Evolutionary conservation across 1,284 basidiomycete species (phyloP).

Genomic region (Sanghuangporus weigelae): DNA sequence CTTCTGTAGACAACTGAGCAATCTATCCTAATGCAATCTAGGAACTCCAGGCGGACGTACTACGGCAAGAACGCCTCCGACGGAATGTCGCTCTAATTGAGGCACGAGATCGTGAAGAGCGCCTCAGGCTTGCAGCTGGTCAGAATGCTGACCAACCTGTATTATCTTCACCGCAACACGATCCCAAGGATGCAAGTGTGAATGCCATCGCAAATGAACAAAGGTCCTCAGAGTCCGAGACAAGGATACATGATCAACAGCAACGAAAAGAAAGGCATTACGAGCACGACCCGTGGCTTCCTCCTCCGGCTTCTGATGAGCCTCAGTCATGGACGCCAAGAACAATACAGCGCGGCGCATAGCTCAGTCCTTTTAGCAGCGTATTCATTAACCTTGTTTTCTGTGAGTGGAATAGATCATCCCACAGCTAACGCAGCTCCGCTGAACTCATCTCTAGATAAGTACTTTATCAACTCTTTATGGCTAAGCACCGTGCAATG

Average conservation of each 20-base stretch:
- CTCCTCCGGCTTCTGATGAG: conserved; percentile 9
- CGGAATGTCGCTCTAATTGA: conserved; percentile 23
- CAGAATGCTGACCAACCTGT: neutral
- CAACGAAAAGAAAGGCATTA: neutral
- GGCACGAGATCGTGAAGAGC: conserved; percentile 24
- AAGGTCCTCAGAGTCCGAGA: neutral
- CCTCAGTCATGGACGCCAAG: conserved; percentile 13
- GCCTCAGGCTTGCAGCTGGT: conserved; percentile 12
- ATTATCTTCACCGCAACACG: neutral
- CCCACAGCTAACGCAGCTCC: neutral
- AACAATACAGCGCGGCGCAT: conserved; percentile 7
- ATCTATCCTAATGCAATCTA: neutral
- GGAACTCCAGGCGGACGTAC: conserved; percentile 25
- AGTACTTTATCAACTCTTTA: too few relatives aligned
- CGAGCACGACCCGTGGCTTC: conserved; percentile 11
- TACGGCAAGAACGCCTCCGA: conserved; percentile 21
- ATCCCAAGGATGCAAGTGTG: neutral
- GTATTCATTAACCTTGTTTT: neutral
- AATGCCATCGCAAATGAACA: neutral
- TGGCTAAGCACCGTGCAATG: too few relatives aligned
- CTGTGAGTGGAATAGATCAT: neutral
- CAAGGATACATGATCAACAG: neutral
- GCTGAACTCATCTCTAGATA: neutral
- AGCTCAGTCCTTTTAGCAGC: neutral
- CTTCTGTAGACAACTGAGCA: neutral